Conservation (phyloP, 768 basidiomycete species). For the Lactarius tabidus region DNA sequence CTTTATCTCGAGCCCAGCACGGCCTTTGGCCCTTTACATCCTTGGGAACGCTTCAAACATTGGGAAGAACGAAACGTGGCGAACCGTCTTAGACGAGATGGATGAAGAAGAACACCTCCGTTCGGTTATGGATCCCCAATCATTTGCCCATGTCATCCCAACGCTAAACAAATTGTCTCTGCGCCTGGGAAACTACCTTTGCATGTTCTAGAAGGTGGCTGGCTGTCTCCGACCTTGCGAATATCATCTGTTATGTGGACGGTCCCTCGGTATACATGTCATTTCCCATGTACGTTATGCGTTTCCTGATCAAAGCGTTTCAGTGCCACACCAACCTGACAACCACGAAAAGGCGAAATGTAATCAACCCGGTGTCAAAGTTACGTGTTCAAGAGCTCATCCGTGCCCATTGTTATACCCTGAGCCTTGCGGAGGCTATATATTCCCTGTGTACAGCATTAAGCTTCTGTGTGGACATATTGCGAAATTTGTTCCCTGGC, state of each 20-base stretch:
- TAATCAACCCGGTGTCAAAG: slow-evolving; percentile 25
- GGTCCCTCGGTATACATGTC: slow-evolving; percentile 31
- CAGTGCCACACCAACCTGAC: slow-evolving; percentile 29
- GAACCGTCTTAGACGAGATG: slow-evolving; percentile 52
- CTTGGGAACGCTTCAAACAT: slow-evolving; percentile 63
- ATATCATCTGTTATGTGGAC: slow-evolving; percentile 31
- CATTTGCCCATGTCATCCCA: slow-evolving; percentile 23
- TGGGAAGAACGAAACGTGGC: slow-evolving; percentile 55
- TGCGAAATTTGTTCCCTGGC: slow-evolving; percentile 29
- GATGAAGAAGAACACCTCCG: slow-evolving; percentile 39
- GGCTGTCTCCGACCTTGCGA: slow-evolving; percentile 33
- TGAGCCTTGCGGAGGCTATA: slow-evolving; percentile 30
- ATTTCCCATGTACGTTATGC: not conserved
- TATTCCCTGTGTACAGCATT: slow-evolving; percentile 27
- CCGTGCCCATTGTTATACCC: slow-evolving; percentile 32
- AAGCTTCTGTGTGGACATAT: slow-evolving; percentile 32
- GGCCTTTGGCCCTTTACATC: slow-evolving; percentile 71
- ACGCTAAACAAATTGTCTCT: not conserved
- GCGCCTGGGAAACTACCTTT: slow-evolving; percentile 19
- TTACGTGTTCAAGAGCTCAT: slow-evolving; percentile 28
- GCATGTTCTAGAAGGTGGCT: slow-evolving; percentile 30
- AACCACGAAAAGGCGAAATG: slow-evolving; percentile 28
- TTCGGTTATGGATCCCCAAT: slow-evolving; percentile 12
- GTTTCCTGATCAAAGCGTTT: not conserved
- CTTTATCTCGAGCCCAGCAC: slow-evolving; percentile 68